Percentiles rank a stretch among this genome's conserved stretches.
phyloP scores from a whole-genome alignment of 495 filamentous ascomycete species.

The Aspergillus indologenus region DNA sequence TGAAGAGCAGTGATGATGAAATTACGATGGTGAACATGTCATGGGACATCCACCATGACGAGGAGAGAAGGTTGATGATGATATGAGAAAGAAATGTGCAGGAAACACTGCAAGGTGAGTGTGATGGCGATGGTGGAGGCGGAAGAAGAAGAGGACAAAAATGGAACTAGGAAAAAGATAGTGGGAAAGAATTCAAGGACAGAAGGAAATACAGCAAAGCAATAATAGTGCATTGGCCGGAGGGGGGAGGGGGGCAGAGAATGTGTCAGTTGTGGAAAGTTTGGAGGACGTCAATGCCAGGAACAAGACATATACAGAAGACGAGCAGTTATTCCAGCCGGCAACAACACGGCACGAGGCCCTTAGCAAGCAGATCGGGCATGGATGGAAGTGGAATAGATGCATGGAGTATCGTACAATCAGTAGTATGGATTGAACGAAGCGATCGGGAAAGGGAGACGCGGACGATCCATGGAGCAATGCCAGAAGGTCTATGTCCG shows the following conservation, averaged over 20 bases:
- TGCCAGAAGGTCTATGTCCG: background rate
- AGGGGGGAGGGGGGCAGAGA: background rate
- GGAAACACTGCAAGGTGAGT: background rate
- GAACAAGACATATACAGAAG: background rate
- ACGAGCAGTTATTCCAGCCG: background rate
- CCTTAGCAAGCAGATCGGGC: background rate
- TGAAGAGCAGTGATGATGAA: background rate
- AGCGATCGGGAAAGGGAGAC: background rate
- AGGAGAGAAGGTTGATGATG: background rate
- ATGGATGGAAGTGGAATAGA: background rate
- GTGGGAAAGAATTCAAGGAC: background rate
- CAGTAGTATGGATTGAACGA: background rate
- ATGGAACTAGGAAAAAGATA: conserved; percentile 1
- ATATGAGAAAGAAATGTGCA: background rate
- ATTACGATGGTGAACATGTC: background rate
- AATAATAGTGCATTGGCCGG: background rate
- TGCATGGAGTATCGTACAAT: background rate
- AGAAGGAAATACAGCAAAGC: background rate
- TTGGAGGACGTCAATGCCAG: background rate
- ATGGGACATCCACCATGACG: background rate
- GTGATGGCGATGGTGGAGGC: background rate
- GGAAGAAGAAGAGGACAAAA: background rate
- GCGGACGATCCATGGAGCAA: background rate
- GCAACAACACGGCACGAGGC: background rate
- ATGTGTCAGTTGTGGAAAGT: background rate